phyloP scores from a whole-genome alignment of 768 basidiomycete genomes.

The Hygrophoropsis aurantiaca region DNA sequence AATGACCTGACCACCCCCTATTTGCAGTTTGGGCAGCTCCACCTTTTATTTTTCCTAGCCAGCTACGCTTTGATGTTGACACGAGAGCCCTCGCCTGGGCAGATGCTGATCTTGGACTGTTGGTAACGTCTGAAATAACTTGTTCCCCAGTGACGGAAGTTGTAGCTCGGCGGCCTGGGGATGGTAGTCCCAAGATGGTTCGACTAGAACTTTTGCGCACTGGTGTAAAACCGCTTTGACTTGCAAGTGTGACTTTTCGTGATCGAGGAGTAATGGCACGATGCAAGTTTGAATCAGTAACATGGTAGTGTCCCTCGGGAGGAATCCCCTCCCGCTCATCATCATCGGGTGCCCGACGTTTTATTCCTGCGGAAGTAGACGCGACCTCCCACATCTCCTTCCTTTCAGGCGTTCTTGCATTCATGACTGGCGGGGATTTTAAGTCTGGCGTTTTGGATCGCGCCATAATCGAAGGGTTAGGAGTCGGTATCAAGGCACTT shows the following conservation, averaged over 20 bases:
- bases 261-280: slow-evolving; percentile 57
- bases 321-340: slow-evolving; percentile 64
- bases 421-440: slow-evolving; percentile 44
- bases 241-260: slow-evolving; percentile 54
- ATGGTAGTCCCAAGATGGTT: slow-evolving; percentile 29
- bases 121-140: slow-evolving; percentile 61
- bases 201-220: slow-evolving; percentile 51
- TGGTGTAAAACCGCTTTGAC: slow-evolving; percentile 74
- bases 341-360: slow-evolving; percentile 76
- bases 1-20: slow-evolving; percentile 13
- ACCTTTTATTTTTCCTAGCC: slow-evolving; percentile 71
- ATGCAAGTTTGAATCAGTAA: slow-evolving; percentile 32
- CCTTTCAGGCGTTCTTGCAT: slow-evolving; percentile 50
- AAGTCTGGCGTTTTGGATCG: slow-evolving; percentile 58
- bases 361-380: slow-evolving; percentile 54
- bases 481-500: too few relatives aligned
- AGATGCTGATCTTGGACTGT: slow-evolving; percentile 49
- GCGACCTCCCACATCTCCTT: slow-evolving; percentile 30
- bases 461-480: slow-evolving; percentile 43
- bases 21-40: slow-evolving; percentile 19
- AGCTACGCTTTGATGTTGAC: slow-evolving; percentile 55
- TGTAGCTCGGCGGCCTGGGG: slow-evolving; percentile 49
- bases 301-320: slow-evolving; percentile 60
- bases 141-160: slow-evolving; percentile 36
- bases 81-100: slow-evolving; percentile 17